A percentile compares a stretch with the other conserved stretches of the same genome.
Evolutionary conservation across 345 rosid genomes (phyloP).

Genomic region (Aquilaria malaccensis): DNA sequence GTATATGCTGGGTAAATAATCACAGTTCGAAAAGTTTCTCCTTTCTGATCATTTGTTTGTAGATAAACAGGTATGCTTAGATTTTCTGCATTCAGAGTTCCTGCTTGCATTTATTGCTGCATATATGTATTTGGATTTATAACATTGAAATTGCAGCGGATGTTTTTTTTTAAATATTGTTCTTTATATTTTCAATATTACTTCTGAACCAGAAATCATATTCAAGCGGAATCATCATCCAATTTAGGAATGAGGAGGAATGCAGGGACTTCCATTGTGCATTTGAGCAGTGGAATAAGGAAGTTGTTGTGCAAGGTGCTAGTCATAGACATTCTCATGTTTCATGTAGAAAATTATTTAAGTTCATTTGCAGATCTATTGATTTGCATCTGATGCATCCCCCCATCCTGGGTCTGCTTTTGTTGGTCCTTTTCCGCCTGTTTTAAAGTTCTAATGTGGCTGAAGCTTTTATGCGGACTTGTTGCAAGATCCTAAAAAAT

Average conservation of each 20-base stretch:
- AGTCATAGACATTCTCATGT: conserved; percentile 20
- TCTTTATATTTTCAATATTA: conserved; percentile 16
- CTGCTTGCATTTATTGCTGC: neutral
- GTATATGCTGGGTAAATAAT: neutral
- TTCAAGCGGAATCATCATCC: conserved; percentile 55
- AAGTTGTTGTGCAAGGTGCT: conserved; percentile 54
- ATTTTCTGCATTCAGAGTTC: too few relatives aligned
- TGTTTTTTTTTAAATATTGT: neutral
- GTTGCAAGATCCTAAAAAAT: too few relatives aligned
- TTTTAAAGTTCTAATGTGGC: conserved; percentile 1
- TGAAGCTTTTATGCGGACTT: neutral
- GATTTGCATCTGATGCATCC: neutral
- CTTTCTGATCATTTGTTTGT: neutral
- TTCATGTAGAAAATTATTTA: conserved; percentile 3
- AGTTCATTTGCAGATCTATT: neutral
- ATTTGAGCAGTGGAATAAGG: conserved; percentile 78
- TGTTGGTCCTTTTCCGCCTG: too few relatives aligned
- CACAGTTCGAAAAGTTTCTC: neutral
- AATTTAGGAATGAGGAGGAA: conserved; percentile 70
- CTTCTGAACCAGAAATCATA: conserved; percentile 52
- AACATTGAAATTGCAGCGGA: conserved; percentile 15
- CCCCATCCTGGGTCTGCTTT: neutral
- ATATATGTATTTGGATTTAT: conserved; percentile 1
- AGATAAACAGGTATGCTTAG: neutral
- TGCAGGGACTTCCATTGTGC: conserved; percentile 69